A percentile compares a stretch with the other conserved stretches of the same genome.
phyloP scores from a whole-genome alignment of 768 basidiomycete genomes.

The Boletus sp. region DNA sequence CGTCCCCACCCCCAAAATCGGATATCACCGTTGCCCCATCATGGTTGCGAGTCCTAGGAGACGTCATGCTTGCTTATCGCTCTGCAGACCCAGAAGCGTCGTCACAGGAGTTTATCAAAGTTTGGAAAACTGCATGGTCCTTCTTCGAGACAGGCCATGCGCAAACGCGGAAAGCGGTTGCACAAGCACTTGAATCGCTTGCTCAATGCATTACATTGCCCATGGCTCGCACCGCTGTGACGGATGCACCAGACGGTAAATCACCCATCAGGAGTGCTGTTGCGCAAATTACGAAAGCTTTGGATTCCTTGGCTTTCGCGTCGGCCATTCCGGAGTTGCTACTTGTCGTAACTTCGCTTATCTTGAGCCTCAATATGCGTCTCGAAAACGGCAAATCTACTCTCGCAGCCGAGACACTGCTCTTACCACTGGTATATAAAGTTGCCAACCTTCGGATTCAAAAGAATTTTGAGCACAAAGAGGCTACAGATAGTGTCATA shows the following conservation, averaged over 20 bases:
- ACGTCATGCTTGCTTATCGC: conserved; percentile 65
- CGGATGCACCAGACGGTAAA: conserved; percentile 44
- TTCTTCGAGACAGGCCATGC: conserved; percentile 73
- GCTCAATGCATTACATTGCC: conserved; percentile 68
- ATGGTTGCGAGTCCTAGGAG: conserved; percentile 78
- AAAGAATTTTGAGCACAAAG: conserved; percentile 89
- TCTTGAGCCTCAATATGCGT: conserved; percentile 58
- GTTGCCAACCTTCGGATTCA: conserved; percentile 73
- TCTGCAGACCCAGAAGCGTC: conserved; percentile 49
- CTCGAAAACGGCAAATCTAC: conserved; percentile 37
- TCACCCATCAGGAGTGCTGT: conserved; percentile 65
- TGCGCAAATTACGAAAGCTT: conserved; percentile 58
- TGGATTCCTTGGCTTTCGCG: conserved; percentile 73
- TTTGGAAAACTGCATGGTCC: conserved; percentile 75
- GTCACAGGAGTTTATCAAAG: conserved; percentile 52
- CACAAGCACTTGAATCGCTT: conserved; percentile 60
- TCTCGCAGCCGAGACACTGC: conserved; percentile 66
- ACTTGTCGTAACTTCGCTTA: conserved; percentile 66
- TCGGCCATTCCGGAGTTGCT: conserved; percentile 78
- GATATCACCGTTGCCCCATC: conserved; percentile 67
- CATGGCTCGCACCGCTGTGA: conserved; percentile 54
- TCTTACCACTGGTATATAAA: conserved; percentile 66
- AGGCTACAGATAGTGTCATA: conserved; percentile 77
- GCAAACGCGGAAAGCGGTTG: conserved; percentile 59
- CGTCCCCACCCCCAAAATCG: conserved; percentile 66